Evolutionary conservation across 345 rosid genomes (phyloP).

Genomic region (Populus pruinosa): DNA sequence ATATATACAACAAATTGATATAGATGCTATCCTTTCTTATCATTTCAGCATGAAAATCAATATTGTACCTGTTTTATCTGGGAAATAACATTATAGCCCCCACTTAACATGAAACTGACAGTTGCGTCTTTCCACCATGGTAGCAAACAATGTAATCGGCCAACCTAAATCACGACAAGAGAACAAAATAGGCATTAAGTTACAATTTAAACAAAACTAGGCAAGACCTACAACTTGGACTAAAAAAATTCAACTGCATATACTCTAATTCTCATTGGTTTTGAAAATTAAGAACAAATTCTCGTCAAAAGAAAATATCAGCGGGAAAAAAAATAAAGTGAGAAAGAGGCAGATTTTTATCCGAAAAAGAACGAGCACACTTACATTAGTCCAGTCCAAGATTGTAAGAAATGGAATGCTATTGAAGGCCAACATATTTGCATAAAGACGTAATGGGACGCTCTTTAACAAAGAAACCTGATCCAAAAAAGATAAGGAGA

Average conservation of each 20-base stretch:
- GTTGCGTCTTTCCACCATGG: slow-evolving; percentile 96
- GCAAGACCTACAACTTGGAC: not conserved
- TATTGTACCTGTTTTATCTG: slow-evolving; percentile 56
- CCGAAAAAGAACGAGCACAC: slow-evolving; percentile 17
- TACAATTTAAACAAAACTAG: not conserved
- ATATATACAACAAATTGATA: not conserved
- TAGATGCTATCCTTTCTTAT: not conserved
- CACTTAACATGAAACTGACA: slow-evolving; percentile 76
- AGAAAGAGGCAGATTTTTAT: not conserved
- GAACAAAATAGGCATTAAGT: not conserved
- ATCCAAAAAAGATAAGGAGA: not conserved
- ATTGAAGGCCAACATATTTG: slow-evolving; percentile 51
- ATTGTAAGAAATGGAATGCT: slow-evolving; percentile 48
- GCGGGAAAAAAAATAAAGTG: not conserved
- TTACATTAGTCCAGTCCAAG: slow-evolving; percentile 78
- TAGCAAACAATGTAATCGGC: slow-evolving; percentile 79
- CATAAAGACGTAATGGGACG: slow-evolving; percentile 62
- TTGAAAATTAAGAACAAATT: not conserved
- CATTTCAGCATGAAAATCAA: not conserved
- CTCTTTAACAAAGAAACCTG: slow-evolving; percentile 77
- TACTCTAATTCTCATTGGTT: not conserved
- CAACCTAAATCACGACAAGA: slow-evolving; percentile 48
- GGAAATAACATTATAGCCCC: slow-evolving; percentile 67
- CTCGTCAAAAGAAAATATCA: not conserved
- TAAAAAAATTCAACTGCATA: not conserved